A percentile compares a stretch with the other conserved stretches of the same genome.
Evolutionary conservation across 805 yeast species (phyloP).

Genomic region (Yarrowia bubula): DNA sequence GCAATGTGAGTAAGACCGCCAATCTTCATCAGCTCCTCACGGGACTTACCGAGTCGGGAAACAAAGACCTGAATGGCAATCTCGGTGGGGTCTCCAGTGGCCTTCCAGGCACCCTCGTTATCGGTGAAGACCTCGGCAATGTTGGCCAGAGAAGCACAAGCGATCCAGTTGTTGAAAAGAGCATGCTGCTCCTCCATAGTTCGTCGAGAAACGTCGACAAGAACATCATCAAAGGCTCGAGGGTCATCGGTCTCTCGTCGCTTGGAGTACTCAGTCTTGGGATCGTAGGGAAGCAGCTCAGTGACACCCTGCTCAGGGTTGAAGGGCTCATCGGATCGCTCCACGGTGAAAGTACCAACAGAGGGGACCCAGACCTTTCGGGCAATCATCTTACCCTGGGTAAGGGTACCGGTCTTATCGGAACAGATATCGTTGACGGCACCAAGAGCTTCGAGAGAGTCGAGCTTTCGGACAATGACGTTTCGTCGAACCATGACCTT

Average conservation of each 20-base stretch:
- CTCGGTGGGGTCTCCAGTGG: constrained; percentile 88
- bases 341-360: constrained; percentile 55
- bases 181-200: background rate
- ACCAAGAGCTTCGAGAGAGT: constrained; percentile 75
- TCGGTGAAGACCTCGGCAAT: constrained; percentile 57
- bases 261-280: constrained; percentile 32
- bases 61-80: constrained; percentile 81
- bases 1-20: constrained; percentile 44
- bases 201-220: background rate
- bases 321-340: constrained; percentile 57
- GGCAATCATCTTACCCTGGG: constrained; percentile 78
- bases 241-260: constrained; percentile 31
- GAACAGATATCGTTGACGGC: constrained; percentile 78
- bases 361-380: constrained; percentile 66
- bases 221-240: constrained; percentile 1
- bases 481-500: constrained; percentile 64
- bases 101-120: constrained; percentile 54
- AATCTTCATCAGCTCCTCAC: constrained; percentile 43
- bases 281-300: constrained; percentile 33
- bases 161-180: constrained; percentile 52
- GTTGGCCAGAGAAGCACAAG: constrained; percentile 73
- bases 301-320: constrained; percentile 61
- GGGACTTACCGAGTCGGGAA: constrained; percentile 48
- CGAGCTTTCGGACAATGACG: constrained; percentile 73
- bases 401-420: constrained; percentile 79